A percentile compares a stretch with the other conserved stretches of the same genome.
phyloP scores from a whole-genome alignment of 768 basidiomycete genomes.

The Termitomyces sp. region DNA sequence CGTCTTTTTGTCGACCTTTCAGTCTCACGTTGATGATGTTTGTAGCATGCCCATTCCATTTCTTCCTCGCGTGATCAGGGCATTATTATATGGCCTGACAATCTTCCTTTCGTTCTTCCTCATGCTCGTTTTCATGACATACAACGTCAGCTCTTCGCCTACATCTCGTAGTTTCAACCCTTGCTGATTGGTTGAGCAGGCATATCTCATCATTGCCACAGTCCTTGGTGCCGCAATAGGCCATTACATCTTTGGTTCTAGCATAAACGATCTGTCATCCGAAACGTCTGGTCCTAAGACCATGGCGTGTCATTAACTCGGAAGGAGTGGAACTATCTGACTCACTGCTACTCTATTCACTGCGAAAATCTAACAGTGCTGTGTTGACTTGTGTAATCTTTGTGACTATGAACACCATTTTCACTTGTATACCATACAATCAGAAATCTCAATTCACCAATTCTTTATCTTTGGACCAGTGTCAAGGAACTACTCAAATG shows the following conservation, averaged over 20 bases:
- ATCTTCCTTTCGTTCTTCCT: slow-evolving; percentile 85
- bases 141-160: slow-evolving; percentile 66
- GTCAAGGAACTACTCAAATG: too few relatives aligned
- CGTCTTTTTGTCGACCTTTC: not conserved
- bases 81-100: slow-evolving; percentile 67
- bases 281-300: slow-evolving; percentile 50
- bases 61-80: slow-evolving; percentile 52
- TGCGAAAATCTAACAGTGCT: not conserved
- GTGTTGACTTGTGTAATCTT: not conserved
- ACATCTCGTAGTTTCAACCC: slow-evolving; percentile 6
- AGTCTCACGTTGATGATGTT: not conserved
- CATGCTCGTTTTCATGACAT: slow-evolving; percentile 97
- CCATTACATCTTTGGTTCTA: slow-evolving; percentile 71
- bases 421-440: not conserved
- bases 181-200: slow-evolving; percentile 38
- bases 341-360: not conserved
- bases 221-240: slow-evolving; percentile 81
- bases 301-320: slow-evolving; percentile 71
- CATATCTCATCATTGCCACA: slow-evolving; percentile 81
- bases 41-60: slow-evolving; percentile 49
- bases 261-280: slow-evolving; percentile 50
- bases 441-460: not conserved
- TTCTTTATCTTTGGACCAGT: too few relatives aligned
- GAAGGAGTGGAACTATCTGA: not conserved
- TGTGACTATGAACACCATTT: not conserved